phyloP scores from a whole-genome alignment of 305 asterid genomes.

The Fraxinus xanthoxyloides region DNA sequence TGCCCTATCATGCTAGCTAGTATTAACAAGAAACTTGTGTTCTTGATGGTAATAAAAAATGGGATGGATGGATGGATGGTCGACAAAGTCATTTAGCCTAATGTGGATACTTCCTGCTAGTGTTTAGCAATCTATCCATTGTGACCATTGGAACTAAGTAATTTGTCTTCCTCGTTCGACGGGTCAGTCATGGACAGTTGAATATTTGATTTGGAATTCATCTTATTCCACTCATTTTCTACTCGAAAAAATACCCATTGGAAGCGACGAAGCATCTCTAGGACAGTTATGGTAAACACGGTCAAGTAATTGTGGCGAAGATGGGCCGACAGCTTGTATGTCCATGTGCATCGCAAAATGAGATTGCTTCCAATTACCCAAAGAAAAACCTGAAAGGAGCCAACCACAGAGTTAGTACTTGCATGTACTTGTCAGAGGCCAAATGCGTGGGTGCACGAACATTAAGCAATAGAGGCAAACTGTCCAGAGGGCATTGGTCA shows the following conservation, averaged over 20 bases:
- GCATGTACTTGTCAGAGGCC: neutral
- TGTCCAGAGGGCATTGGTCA: neutral
- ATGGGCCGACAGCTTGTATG: constrained; percentile 98
- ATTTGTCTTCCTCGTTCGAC: constrained; percentile 65
- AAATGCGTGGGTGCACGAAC: neutral
- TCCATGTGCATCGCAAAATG: constrained; percentile 94
- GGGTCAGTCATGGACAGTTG: constrained; percentile 50
- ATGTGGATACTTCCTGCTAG: neutral
- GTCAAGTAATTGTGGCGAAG: constrained; percentile 90
- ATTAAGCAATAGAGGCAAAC: neutral
- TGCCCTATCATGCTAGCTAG: neutral
- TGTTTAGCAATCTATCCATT: constrained; percentile 44
- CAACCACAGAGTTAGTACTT: constrained; percentile 8
- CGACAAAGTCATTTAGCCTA: neutral
- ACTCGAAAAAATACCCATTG: constrained; percentile 98
- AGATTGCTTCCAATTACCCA: constrained; percentile 96
- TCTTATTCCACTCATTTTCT: constrained; percentile 91
- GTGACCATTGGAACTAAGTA: constrained; percentile 67
- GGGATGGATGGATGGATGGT: constrained; percentile 2
- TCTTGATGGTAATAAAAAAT: neutral
- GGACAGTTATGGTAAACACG: constrained; percentile 67
- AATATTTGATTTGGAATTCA: constrained; percentile 50
- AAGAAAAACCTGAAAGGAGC: constrained; percentile 62
- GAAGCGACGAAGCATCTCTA: constrained; percentile 94
- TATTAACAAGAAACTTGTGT: neutral